Base-by-base conservation (phyloP, 1,139 yeast species). In the Scheffersomyces insectosa region DNA sequence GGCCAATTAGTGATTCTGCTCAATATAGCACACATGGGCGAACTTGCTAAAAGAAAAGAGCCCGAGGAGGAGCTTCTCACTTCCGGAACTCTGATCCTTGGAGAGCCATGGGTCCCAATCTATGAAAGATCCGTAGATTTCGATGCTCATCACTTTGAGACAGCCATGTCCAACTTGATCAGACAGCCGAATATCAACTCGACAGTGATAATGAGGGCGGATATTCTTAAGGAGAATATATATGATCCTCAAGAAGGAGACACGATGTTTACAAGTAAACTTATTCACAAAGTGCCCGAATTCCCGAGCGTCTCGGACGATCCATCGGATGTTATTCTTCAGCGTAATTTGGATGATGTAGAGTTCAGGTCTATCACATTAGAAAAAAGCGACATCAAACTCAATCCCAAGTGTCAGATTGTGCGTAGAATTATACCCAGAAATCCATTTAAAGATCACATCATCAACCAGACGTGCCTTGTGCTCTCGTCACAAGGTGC, bases 161-260 rank as follows among this genome's bases (percentile, higher is more conserved):
- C 70, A 9, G 97, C 97, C 4, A 86, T 89, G 93, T 63, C 79
- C 37, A 88, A 90, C 62, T 73, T 91, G 49, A 85, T 91, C 43
- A 75, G 78, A 47, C 90, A 89, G 49, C 98, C 98, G 11, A 88
- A 91, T 61, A 86, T 91, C 63, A 91, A 91, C 63, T 91, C 97
- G 7, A 87, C 97, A 0, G 95, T 89, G 28, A 86, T 91, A 33
- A 71, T 91, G 69, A 71, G 98, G 55, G 96, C 97, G 0, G 98
- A 91, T 63, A 82, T 91, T 25, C 64, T 90, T 37, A 69, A 72
- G 37, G 91, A 86, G 52, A 71, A 68, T 43, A 62, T 60, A 2
- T 80, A 70, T 55, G 73, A 67, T 30, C 67, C 72, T 5, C 57
- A 54, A 16, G 54, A 59, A 42, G 75, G 75, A 3, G 70, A 68